Evolutionary conservation across 2,329 filamentous ascomycete genomes (phyloP).

Genomic region (Penicillium sp.): DNA sequence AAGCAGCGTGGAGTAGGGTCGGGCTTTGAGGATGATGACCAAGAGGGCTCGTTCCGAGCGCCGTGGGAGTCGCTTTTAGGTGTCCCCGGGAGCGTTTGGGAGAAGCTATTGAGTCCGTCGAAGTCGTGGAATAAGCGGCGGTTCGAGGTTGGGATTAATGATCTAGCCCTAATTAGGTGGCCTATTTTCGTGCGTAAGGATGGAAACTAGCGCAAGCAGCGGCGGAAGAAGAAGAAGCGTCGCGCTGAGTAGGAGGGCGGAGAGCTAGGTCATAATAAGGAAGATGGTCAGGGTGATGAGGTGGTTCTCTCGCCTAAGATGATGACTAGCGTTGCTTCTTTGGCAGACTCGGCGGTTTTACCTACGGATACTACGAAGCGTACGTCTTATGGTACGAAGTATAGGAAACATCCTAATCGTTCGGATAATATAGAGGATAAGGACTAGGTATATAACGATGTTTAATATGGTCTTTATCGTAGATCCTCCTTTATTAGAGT

Average conservation of each 20-base stretch:
- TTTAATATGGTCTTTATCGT: constrained; percentile 95
- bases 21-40: constrained; percentile 33
- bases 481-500: constrained; percentile 71
- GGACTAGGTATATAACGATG: constrained; percentile 82
- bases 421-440: constrained; percentile 38
- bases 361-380: constrained; percentile 24
- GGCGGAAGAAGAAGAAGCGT: constrained; percentile 43
- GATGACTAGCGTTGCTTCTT: constrained; percentile 30
- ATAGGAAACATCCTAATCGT: constrained; percentile 22
- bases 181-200: constrained; percentile 76
- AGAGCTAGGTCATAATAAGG: constrained; percentile 35
- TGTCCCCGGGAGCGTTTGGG: constrained; percentile 69
- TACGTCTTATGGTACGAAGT: constrained; percentile 19
- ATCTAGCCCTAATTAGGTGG: constrained; percentile 73
- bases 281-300: constrained; percentile 34
- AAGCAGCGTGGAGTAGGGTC: constrained; percentile 28
- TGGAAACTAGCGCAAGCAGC: constrained; percentile 68
- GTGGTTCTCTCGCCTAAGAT: constrained; percentile 21
- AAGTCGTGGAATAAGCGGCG: constrained; percentile 71
- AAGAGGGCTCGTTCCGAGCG: constrained; percentile 22
- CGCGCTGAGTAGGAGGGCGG: constrained; percentile 29
- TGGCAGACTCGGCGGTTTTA: constrained; percentile 22
- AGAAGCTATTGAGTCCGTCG: constrained; percentile 71
- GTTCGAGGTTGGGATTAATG: constrained; percentile 77
- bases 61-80: constrained; percentile 62